Percentiles rank a stretch among this genome's conserved stretches.
These are phyloP conservation scores for Tarenaya hassleriana DNA, from an alignment of 345 rosid species.

Conservation along the genomic window DNA sequence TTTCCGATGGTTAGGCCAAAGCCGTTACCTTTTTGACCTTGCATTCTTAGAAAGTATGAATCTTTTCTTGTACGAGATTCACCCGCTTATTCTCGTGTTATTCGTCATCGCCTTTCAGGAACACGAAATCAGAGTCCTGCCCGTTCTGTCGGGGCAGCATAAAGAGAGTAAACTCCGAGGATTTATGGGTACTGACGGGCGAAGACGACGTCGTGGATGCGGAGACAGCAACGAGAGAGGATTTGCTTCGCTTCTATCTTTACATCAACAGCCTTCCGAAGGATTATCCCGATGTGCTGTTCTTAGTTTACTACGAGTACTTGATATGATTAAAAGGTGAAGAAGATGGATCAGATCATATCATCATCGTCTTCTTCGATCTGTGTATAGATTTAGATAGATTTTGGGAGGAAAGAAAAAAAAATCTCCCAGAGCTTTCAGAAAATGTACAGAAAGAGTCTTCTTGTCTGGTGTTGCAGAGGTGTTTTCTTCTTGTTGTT, in stretches of 20 bases:
- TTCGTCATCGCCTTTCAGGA: too few relatives aligned
- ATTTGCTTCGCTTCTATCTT: conserved; percentile 66
- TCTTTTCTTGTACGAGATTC: too few relatives aligned
- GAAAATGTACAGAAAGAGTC: conserved; percentile 25
- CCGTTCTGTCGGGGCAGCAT: conserved; percentile 95
- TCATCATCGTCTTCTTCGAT: too few relatives aligned
- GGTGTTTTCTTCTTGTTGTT: conserved; percentile 10
- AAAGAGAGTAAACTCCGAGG: conserved; percentile 92
- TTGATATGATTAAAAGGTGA: conserved; percentile 46
- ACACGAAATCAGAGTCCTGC: conserved; percentile 83
- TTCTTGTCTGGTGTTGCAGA: conserved; percentile 23
- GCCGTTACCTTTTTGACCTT: too few relatives aligned
- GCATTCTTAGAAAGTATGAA: too few relatives aligned
- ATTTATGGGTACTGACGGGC: conserved; percentile 90
- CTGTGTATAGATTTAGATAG: too few relatives aligned
- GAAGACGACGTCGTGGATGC: conserved; percentile 74
- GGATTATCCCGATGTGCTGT: conserved; percentile 72
- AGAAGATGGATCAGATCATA: too few relatives aligned
- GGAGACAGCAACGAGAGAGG: conserved; percentile 60
- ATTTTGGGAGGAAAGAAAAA: too few relatives aligned
- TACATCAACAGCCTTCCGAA: conserved; percentile 74
- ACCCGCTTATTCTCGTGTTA: too few relatives aligned
- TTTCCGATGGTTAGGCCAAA: too few relatives aligned
- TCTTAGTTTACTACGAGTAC: conserved; percentile 78
- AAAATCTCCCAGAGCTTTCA: conserved; percentile 25